Evolutionary conservation across 169 alveolate species (phyloP).

Genomic region (Plasmodium yoelii): DNA sequence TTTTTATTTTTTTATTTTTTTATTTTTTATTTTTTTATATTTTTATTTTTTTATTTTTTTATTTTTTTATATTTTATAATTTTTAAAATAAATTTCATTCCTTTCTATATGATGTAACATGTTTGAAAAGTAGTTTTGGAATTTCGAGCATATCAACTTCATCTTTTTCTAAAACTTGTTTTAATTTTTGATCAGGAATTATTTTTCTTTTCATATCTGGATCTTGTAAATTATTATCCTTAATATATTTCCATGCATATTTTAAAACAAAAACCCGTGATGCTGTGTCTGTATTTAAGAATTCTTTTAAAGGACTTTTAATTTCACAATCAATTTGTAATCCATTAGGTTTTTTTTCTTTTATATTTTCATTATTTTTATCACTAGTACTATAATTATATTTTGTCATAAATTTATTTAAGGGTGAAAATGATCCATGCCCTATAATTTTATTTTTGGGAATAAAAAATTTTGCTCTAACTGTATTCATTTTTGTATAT

Average conservation of each 20-base stretch:
- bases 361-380: not conserved
- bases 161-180: slow-evolving; percentile 57
- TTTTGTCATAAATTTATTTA: no score
- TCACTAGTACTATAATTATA: no score
- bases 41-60: no score
- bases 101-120: slow-evolving; percentile 49
- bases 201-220: slow-evolving; percentile 72
- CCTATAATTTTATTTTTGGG: no score
- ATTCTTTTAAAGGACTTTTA: slow-evolving; percentile 64
- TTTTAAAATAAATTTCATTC: not conserved
- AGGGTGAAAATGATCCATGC: no score
- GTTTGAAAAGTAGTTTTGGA: slow-evolving; percentile 40
- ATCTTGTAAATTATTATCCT: slow-evolving; percentile 72
- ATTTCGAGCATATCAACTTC: slow-evolving; percentile 72
- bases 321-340: slow-evolving; percentile 70
- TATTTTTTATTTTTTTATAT: no score
- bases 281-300: slow-evolving; percentile 56
- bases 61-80: no score
- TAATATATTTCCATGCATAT: slow-evolving; percentile 74
- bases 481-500: no score
- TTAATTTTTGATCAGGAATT: slow-evolving; percentile 57
- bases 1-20: no score
- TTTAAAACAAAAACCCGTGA: slow-evolving; percentile 69
- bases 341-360: slow-evolving; percentile 70
- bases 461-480: no score